Evolutionary conservation across 805 yeast genomes (phyloP).

Genomic region (Candida xiaguanensis): DNA sequence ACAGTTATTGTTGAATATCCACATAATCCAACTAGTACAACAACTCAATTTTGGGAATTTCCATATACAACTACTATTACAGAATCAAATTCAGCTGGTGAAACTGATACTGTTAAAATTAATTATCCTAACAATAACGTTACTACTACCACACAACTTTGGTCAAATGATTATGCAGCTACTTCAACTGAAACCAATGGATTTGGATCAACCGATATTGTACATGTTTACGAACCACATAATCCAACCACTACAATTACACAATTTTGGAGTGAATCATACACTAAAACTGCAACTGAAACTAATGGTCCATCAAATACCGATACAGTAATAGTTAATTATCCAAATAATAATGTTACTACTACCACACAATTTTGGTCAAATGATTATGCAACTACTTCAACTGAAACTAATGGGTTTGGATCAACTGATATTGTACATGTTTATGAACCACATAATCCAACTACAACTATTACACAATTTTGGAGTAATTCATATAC

Average conservation of each 20-base stretch:
- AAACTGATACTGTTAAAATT: conserved; percentile 8
- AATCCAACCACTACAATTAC: conserved; percentile 3
- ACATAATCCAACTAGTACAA: conserved; percentile 7
- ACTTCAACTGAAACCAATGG: conserved; percentile 6
- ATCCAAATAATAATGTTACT: conserved; percentile 12
- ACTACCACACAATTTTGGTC: conserved; percentile 9
- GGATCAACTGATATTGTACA: conserved; percentile 7
- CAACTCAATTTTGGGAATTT: conserved; percentile 6
- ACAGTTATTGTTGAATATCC: conserved; percentile 12
- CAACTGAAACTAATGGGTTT: conserved; percentile 7
- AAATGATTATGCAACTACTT: conserved; percentile 7
- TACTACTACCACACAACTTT: background rate
- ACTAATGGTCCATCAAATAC: conserved; percentile 12
- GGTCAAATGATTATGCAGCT: background rate
- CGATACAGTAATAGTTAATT: conserved; percentile 17
- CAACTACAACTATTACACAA: conserved; percentile 12
- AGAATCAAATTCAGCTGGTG: conserved; percentile 8
- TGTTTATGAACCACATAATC: conserved; percentile 10
- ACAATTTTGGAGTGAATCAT: background rate
- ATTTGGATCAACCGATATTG: conserved; percentile 10
- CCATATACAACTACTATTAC: conserved; percentile 11
- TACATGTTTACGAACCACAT: conserved; percentile 8
- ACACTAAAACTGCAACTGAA: conserved; percentile 15
- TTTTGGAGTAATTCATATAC: conserved; percentile 11
- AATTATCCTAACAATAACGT: conserved; percentile 1